Percentiles rank a stretch among this genome's conserved stretches.
Evolutionary conservation across 768 basidiomycete species (phyloP).

Genomic region (Amanita rubescens): DNA sequence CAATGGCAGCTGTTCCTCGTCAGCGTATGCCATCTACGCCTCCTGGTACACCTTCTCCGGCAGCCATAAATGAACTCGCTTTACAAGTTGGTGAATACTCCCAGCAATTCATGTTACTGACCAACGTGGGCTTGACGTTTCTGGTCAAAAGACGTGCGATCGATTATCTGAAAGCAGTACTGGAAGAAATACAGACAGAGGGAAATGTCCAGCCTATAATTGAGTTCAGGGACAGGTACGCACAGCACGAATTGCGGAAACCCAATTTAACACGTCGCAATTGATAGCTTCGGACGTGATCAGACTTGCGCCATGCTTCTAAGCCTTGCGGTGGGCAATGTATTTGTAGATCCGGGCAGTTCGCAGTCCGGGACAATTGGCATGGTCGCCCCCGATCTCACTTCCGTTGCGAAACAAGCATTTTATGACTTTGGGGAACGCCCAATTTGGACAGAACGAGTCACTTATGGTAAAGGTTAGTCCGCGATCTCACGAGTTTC

Average conservation of each 20-base stretch:
- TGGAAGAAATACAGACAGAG: constrained; percentile 78
- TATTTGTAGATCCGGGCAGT: constrained; percentile 61
- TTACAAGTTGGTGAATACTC: constrained; percentile 71
- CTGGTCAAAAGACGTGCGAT: constrained; percentile 75
- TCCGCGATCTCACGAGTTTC: constrained; percentile 6
- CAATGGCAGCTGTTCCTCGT: constrained; percentile 54
- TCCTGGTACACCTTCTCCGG: constrained; percentile 40
- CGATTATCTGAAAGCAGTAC: constrained; percentile 74
- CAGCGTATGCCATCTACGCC: constrained; percentile 18
- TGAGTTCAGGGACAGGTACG: constrained; percentile 74
- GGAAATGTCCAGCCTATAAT: constrained; percentile 72
- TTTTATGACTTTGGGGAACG: constrained; percentile 84
- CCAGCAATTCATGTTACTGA: constrained; percentile 80
- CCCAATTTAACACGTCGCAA: constrained; percentile 5
- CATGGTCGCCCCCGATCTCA: constrained; percentile 53
- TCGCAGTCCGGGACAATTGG: constrained; percentile 39
- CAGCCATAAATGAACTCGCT: constrained; percentile 71
- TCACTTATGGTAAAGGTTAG: constrained; percentile 70
- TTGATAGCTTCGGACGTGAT: constrained; percentile 76
- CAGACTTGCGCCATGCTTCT: constrained; percentile 91
- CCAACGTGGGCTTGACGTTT: constrained; percentile 79
- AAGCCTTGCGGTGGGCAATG: constrained; percentile 78
- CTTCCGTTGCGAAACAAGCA: constrained; percentile 70
- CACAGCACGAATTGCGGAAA: constrained; percentile 1
- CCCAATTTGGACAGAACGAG: constrained; percentile 74